Evolutionary conservation across 2,329 filamentous ascomycete species (phyloP).

Genomic region (Metarhizium guizhouense): DNA sequence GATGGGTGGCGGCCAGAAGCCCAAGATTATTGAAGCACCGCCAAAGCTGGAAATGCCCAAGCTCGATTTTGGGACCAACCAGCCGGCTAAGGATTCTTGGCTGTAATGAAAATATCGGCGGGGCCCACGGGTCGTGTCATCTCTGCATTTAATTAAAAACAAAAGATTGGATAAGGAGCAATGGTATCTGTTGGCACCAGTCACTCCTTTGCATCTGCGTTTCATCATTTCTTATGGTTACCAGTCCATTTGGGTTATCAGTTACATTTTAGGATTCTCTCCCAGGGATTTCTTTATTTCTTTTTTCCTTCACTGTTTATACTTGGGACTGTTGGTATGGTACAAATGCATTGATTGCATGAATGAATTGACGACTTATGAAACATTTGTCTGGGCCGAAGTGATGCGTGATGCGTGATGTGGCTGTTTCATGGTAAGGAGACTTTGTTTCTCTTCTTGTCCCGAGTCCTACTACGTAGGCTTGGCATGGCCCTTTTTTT

Average conservation of each 20-base stretch:
- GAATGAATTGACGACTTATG: conserved; percentile 29
- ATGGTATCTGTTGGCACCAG: not conserved
- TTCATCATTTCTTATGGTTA: conserved; percentile 3
- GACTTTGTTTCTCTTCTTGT: too few relatives aligned
- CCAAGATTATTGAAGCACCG: conserved; percentile 40
- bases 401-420: not conserved
- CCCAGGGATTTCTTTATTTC: conserved; percentile 9
- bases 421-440: not conserved
- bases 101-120: conserved; percentile 9
- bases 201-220: conserved; percentile 5
- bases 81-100: conserved; percentile 22
- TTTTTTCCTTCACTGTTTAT: conserved; percentile 14
- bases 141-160: not conserved
- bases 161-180: not conserved
- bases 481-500: too few relatives aligned
- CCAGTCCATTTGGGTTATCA: conserved; percentile 3
- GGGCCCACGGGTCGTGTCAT: not conserved
- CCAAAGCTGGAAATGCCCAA: conserved; percentile 55
- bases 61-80: conserved; percentile 39
- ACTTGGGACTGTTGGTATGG: conserved; percentile 12
- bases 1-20: conserved; percentile 25
- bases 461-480: too few relatives aligned
- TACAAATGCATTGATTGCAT: conserved; percentile 25
- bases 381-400: not conserved
- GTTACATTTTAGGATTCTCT: conserved; percentile 6